Evolutionary conservation across 2,329 filamentous ascomycete genomes (phyloP).

Genomic region (Paecilomyces formosus): DNA sequence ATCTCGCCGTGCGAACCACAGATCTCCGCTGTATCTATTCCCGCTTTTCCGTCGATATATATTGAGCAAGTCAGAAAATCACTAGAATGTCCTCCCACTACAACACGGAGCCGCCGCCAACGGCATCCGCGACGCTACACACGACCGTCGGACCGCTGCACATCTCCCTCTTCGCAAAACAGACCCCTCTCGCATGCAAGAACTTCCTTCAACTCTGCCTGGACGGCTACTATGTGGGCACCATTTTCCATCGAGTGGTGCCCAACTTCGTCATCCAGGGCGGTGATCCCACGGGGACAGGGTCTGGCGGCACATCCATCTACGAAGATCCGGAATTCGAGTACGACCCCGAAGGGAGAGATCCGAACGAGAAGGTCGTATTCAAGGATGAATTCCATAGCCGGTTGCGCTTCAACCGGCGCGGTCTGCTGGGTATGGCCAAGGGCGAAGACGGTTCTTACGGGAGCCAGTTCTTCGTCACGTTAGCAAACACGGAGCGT

Average conservation of each 20-base stretch:
- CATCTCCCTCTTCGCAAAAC: slow-evolving; percentile 90
- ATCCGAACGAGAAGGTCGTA: slow-evolving; percentile 47
- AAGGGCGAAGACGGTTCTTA: slow-evolving; percentile 69
- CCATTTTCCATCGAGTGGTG: slow-evolving; percentile 87
- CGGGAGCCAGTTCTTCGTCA: slow-evolving; percentile 96
- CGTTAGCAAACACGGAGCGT: slow-evolving; percentile 67
- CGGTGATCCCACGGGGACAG: slow-evolving; percentile 88
- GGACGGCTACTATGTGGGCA: slow-evolving; percentile 91
- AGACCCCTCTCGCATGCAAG: slow-evolving; percentile 81
- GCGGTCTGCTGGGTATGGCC: slow-evolving; percentile 91
- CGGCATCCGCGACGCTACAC: slow-evolving; percentile 82
- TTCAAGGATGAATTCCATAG: slow-evolving; percentile 90
- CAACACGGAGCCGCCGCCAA: slow-evolving; percentile 90
- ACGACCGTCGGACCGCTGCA: slow-evolving; percentile 85
- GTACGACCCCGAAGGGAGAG: slow-evolving; percentile 48
- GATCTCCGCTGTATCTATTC: background rate
- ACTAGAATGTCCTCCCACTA: slow-evolving; percentile 74
- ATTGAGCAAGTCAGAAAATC: background rate
- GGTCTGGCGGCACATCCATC: slow-evolving; percentile 84
- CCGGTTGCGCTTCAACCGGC: slow-evolving; percentile 82
- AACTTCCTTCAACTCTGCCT: slow-evolving; percentile 95
- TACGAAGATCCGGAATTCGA: slow-evolving; percentile 62
- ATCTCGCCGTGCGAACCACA: background rate
- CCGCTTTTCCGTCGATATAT: background rate
- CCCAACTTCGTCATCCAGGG: slow-evolving; percentile 91